Percentiles rank a stretch among this genome's conserved stretches.
Evolutionary conservation across 805 yeast genomes (phyloP).

Genomic region (Ogataea neopini): DNA sequence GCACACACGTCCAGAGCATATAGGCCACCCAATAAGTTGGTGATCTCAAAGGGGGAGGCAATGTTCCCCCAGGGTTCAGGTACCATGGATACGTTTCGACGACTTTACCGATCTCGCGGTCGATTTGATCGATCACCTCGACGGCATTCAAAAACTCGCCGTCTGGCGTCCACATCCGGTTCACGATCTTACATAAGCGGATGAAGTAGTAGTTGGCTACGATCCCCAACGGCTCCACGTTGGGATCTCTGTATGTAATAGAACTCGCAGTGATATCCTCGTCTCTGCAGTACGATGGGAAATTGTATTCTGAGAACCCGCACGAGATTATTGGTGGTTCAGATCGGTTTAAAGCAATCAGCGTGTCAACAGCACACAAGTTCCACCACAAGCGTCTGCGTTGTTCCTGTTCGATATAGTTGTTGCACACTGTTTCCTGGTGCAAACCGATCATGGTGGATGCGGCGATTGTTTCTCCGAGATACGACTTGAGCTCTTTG

Average conservation of each 20-base stretch:
- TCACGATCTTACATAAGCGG: constrained; percentile 16
- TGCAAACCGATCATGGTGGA: constrained; percentile 15
- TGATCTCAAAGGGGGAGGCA: constrained; percentile 19
- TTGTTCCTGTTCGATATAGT: constrained; percentile 22
- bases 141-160: constrained; percentile 7
- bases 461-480: constrained; percentile 12
- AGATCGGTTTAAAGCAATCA: constrained; percentile 6
- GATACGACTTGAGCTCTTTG: constrained; percentile 10
- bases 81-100: constrained; percentile 10
- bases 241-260: constrained; percentile 6
- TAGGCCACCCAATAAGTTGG: constrained; percentile 28
- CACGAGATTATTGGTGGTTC: constrained; percentile 18
- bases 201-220: constrained; percentile 14
- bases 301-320: constrained; percentile 29
- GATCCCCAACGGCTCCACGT: constrained; percentile 14
- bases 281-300: constrained; percentile 36
- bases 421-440: constrained; percentile 2
- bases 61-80: background rate
- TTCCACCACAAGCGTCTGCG: constrained; percentile 33
- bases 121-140: background rate
- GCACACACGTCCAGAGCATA: constrained; percentile 24
- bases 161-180: constrained; percentile 18
- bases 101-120: background rate
- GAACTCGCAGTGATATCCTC: constrained; percentile 24
- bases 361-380: constrained; percentile 21